Conservation (phyloP, 2,329 filamentous ascomycete genomes). For the Sclerotinia borealis region DNA sequence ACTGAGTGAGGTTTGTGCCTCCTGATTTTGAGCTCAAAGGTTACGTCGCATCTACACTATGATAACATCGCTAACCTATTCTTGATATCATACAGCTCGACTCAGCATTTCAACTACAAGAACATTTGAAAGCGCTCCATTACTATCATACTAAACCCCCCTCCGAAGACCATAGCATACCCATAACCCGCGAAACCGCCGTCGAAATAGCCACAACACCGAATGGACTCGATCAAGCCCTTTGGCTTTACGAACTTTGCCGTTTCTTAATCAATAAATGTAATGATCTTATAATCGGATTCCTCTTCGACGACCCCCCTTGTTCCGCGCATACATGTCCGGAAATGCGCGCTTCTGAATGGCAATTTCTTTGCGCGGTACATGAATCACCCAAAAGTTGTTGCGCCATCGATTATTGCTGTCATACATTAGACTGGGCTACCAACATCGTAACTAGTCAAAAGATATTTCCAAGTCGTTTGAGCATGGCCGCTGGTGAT, state of each 20-base stretch:
- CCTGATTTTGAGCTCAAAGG: constrained; percentile 8
- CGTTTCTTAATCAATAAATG: constrained; percentile 93
- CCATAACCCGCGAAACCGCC: constrained; percentile 72
- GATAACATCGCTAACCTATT: constrained; percentile 18
- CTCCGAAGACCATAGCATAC: constrained; percentile 51
- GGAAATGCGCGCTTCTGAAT: constrained; percentile 97
- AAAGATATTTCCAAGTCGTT: constrained; percentile 86
- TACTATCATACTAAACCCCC: constrained; percentile 66
- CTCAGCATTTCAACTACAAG: constrained; percentile 93
- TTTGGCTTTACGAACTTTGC: constrained; percentile 98
- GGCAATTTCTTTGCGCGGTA: constrained; percentile 97
- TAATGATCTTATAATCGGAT: constrained; percentile 85
- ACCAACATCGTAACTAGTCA: constrained; percentile 89
- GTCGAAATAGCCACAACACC: constrained; percentile 73
- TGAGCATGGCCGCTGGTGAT: constrained; percentile 34
- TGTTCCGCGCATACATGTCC: constrained; percentile 87
- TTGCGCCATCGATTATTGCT: constrained; percentile 98
- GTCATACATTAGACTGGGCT: constrained; percentile 96
- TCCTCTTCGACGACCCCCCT: constrained; percentile 83
- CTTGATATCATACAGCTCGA: constrained; percentile 60
- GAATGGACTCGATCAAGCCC: constrained; percentile 71
- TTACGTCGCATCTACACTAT: constrained; percentile 8
- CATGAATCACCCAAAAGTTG: constrained; percentile 95
- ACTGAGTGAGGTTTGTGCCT: constrained; percentile 63
- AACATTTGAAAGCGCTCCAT: constrained; percentile 91